Conservation (phyloP, 2,329 filamentous ascomycete species). For the Hyphodiscus sp. region DNA sequence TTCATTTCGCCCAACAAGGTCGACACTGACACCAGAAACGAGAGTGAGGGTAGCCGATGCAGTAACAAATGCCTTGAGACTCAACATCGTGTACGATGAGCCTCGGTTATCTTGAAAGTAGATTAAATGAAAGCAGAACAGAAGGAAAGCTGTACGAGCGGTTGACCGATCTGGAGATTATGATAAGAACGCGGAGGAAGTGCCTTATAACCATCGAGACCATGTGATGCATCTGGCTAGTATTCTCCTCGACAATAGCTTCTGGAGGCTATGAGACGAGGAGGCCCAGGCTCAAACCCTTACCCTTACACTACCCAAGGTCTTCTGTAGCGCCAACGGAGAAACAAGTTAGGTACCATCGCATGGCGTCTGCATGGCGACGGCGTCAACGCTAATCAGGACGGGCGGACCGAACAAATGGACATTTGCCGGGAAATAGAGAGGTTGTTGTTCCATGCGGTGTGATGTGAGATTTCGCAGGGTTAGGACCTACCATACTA, state of each 20-base stretch:
- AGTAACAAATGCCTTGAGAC: conserved; percentile 13
- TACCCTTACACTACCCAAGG: not conserved
- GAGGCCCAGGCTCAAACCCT: too few relatives aligned
- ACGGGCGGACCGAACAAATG: not conserved
- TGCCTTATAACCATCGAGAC: not conserved
- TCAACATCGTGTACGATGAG: conserved; percentile 11
- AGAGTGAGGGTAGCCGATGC: conserved; percentile 20
- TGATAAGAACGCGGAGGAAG: not conserved
- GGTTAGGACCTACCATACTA: too few relatives aligned
- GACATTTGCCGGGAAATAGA: not conserved
- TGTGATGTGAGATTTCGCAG: not conserved
- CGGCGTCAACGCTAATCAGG: not conserved
- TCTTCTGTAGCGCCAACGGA: too few relatives aligned
- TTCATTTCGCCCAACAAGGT: conserved; percentile 13
- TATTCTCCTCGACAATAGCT: not conserved
- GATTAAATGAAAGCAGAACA: not conserved
- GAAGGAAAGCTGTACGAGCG: not conserved
- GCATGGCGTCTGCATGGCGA: not conserved
- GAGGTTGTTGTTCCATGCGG: not conserved
- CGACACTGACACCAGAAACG: conserved; percentile 18
- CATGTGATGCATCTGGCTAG: not conserved
- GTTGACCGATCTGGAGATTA: not conserved
- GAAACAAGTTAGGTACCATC: not conserved
- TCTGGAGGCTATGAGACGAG: not conserved
- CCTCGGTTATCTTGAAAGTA: not conserved